These are phyloP conservation scores for Eimeria maxima DNA, from an alignment of 169 alveolate species.

Conservation along the genomic window DNA sequence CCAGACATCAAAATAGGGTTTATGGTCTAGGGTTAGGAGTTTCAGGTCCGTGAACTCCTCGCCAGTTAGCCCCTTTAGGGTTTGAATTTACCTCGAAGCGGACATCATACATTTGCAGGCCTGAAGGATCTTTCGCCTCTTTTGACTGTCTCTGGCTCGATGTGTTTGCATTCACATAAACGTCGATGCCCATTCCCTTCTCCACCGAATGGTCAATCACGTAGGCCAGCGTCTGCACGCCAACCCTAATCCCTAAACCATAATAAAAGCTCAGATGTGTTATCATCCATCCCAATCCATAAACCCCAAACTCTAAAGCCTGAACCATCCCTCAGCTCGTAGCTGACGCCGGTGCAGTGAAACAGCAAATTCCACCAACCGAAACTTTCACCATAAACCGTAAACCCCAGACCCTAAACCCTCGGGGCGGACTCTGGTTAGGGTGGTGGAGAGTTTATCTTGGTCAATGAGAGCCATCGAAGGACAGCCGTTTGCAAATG, in stretches of 20 bases:
- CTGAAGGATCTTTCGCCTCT: not conserved
- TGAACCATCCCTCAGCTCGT: not conserved
- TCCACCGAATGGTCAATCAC: slow-evolving; percentile 66
- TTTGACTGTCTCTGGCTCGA: not conserved
- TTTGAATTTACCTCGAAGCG: slow-evolving; percentile 46
- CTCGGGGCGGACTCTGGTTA: slow-evolving; percentile 2
- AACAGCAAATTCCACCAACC: too few relatives aligned
- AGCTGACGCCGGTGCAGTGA: not conserved
- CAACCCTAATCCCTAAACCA: not conserved
- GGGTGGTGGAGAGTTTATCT: slow-evolving; percentile 3
- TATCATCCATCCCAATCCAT: not conserved
- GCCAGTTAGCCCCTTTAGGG: not conserved
- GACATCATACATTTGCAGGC: slow-evolving; percentile 47
- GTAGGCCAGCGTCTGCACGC: slow-evolving; percentile 8
- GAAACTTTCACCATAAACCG: too few relatives aligned
- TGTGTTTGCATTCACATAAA: slow-evolving; percentile 56
- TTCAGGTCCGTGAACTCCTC: not conserved
- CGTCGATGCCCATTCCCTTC: slow-evolving; percentile 64
- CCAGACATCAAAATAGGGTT: not conserved
- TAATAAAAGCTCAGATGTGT: not conserved
- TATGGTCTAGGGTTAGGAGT: not conserved
- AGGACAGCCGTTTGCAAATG: slow-evolving; percentile 66
- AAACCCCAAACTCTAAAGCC: not conserved
- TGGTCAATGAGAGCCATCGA: slow-evolving; percentile 14
- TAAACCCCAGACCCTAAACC: not conserved